These are phyloP conservation scores for Silene vulgaris DNA, from an alignment of 179 eudicot genomes.

Conservation along the genomic window DNA sequence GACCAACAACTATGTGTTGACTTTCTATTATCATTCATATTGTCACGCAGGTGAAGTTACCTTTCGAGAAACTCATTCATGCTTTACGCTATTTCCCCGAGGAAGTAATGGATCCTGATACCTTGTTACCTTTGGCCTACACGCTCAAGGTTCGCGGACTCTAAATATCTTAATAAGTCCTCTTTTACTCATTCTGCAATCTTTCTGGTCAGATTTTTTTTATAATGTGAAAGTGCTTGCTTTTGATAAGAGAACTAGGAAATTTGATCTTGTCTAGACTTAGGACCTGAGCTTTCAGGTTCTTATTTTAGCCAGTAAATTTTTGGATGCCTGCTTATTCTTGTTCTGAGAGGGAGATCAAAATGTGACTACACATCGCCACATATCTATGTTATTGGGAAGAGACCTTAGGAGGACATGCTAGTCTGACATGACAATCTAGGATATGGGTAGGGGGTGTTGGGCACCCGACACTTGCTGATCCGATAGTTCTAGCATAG, in stretches of 20 bases:
- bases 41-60: constrained; percentile 58
- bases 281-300: background rate
- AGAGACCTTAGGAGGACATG: background rate
- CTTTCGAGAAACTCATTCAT: constrained; percentile 82
- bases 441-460: too few species aligned
- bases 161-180: constrained; percentile 13
- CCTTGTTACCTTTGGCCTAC: constrained; percentile 76
- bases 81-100: constrained; percentile 88
- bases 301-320: too few species aligned
- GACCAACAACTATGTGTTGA: background rate
- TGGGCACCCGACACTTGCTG: background rate
- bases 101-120: constrained; percentile 87
- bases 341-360: too few species aligned
- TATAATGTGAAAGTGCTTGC: background rate
- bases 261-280: background rate
- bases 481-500: background rate
- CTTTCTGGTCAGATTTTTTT: background rate
- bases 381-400: background rate
- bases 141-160: constrained; percentile 62
- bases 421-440: background rate
- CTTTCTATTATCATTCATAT: background rate
- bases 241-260: constrained; percentile 3
- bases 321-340: too few species aligned
- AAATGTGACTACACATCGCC: background rate
- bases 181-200: background rate